Evolutionary conservation across 345 rosid species (phyloP).

Genomic region (Eucalyptus marginata): DNA sequence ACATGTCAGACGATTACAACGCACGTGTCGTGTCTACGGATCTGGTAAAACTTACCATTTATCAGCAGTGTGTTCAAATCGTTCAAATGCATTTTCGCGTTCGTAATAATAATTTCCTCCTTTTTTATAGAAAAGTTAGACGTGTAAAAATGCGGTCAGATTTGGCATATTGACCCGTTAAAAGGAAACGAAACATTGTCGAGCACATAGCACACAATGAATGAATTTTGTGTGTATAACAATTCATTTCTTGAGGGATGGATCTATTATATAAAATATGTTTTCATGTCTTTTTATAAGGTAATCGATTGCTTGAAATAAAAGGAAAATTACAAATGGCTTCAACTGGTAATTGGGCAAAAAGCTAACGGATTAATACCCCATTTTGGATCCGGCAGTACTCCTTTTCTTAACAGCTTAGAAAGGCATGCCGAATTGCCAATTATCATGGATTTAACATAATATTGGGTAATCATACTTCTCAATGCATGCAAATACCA

Average conservation of each 20-base stretch:
- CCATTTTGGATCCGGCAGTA: fast-evolving
- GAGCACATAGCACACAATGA: fast-evolving
- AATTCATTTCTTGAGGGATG: not conserved
- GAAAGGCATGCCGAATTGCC: not conserved
- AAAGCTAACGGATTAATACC: not conserved
- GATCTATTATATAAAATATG: fast-evolving
- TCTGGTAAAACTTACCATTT: not conserved
- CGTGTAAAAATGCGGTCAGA: not conserved
- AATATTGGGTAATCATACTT: not conserved
- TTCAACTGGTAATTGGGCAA: not conserved
- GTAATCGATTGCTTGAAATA: fast-evolving
- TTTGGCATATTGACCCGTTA: too few species aligned
- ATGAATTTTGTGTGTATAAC: not conserved
- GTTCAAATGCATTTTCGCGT: not conserved
- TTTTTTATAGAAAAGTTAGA: too few species aligned
- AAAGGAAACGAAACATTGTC: too few species aligned
- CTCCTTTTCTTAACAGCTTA: not conserved
- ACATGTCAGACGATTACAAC: not conserved
- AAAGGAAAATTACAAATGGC: not conserved
- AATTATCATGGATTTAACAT: not conserved
- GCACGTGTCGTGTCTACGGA: not conserved
- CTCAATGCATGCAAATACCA: not conserved
- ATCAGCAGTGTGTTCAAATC: not conserved
- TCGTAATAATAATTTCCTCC: not conserved
- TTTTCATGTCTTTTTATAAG: not conserved